phyloP scores from a whole-genome alignment of 768 basidiomycete genomes.

The Cyclocybe aegerita region DNA sequence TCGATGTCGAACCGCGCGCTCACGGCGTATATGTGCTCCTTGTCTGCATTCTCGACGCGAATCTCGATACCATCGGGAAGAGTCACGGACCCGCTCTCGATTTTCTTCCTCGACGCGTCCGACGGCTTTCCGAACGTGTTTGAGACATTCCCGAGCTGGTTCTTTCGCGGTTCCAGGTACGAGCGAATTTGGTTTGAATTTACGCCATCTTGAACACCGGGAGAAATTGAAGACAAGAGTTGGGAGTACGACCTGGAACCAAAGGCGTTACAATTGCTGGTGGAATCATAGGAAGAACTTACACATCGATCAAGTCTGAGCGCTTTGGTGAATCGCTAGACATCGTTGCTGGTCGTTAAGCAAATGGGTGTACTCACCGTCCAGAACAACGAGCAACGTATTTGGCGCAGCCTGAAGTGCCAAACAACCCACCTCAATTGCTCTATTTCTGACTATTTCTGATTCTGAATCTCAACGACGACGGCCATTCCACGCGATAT shows the following conservation, averaged over 20 bases:
- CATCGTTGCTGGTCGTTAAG: slow-evolving; percentile 25
- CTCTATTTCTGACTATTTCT: too few relatives aligned
- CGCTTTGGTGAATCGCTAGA: slow-evolving; percentile 54
- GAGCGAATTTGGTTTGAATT: slow-evolving; percentile 57
- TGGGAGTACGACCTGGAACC: slow-evolving; percentile 58
- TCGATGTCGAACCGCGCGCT: slow-evolving; percentile 76
- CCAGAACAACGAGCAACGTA: too few relatives aligned
- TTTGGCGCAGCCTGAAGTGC: too few relatives aligned
- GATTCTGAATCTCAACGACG: too few relatives aligned
- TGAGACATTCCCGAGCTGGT: slow-evolving; percentile 55
- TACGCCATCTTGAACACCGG: slow-evolving; percentile 57
- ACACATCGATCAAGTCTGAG: slow-evolving; percentile 75
- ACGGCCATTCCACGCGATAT: slow-evolving; percentile 22
- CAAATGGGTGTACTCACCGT: neutral
- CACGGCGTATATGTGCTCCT: slow-evolving; percentile 63
- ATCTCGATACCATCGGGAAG: slow-evolving; percentile 65
- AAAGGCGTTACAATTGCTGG: neutral
- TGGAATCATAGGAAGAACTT: slow-evolving; percentile 22
- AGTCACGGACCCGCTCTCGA: slow-evolving; percentile 67
- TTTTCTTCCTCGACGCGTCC: slow-evolving; percentile 59
- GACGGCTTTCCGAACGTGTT: slow-evolving; percentile 72
- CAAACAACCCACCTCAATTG: too few relatives aligned
- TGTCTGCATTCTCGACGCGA: slow-evolving; percentile 66
- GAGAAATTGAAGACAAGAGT: slow-evolving; percentile 41
- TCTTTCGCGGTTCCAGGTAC: slow-evolving; percentile 55